phyloP scores from a whole-genome alignment of 306 rosid genomes.

The Hippophae tibetana region DNA sequence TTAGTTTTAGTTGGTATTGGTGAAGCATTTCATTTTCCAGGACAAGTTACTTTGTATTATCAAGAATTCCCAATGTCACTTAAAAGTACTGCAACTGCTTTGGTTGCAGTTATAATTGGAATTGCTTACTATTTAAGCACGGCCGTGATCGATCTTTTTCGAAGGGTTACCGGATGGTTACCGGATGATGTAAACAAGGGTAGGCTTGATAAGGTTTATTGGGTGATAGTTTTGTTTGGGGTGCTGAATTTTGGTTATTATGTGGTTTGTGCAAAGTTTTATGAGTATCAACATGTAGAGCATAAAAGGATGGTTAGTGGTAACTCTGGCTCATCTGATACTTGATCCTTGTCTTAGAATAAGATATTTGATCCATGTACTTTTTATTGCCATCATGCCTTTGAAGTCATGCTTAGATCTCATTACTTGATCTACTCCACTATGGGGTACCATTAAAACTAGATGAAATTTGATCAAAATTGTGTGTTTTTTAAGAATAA shows the following conservation, averaged over 20 bases:
- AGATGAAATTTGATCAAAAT: too few species aligned
- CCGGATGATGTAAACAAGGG: conserved; percentile 49
- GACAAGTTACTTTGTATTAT: conserved; percentile 51
- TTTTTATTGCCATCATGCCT: too few species aligned
- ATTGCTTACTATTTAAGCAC: conserved; percentile 41
- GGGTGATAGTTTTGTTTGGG: conserved; percentile 42
- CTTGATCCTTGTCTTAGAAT: neutral
- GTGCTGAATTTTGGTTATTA: conserved; percentile 43
- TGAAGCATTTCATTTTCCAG: conserved; percentile 65
- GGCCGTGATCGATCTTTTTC: conserved; percentile 26
- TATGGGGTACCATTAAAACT: too few species aligned
- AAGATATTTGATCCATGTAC: too few species aligned
- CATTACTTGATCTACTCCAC: too few species aligned
- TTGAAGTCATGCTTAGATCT: too few species aligned
- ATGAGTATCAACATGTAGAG: conserved; percentile 31
- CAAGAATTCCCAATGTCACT: conserved; percentile 52
- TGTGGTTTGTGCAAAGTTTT: conserved; percentile 30
- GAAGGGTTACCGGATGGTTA: conserved; percentile 41
- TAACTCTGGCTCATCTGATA: neutral
- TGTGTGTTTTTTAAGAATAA: too few species aligned
- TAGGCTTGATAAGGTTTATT: conserved; percentile 40
- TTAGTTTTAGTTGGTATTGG: conserved; percentile 45
- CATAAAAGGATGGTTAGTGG: neutral
- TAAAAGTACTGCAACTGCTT: conserved; percentile 44
- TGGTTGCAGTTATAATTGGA: conserved; percentile 39